phyloP scores from a whole-genome alignment of 495 filamentous ascomycete genomes.

The Tricharina praecox region DNA sequence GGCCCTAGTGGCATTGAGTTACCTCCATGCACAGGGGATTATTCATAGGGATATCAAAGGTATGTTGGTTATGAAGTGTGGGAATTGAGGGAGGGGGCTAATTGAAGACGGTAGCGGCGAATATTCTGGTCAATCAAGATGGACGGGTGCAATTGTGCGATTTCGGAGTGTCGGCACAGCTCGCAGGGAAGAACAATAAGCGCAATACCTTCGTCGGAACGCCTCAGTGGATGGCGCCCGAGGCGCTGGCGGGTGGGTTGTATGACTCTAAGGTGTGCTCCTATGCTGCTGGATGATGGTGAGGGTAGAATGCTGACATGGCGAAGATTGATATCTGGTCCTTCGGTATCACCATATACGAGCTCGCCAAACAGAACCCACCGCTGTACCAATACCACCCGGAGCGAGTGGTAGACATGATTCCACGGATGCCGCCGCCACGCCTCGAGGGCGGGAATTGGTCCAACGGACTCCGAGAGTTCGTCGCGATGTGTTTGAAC shows the following conservation, averaged over 20 bases:
- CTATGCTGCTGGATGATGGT: constrained; percentile 85
- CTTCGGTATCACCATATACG: constrained; percentile 75
- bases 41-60: constrained; percentile 96
- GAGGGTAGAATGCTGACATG: constrained; percentile 57
- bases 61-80: constrained; percentile 24
- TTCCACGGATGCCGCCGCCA: constrained; percentile 33
- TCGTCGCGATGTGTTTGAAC: constrained; percentile 67
- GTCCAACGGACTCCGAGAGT: constrained; percentile 52
- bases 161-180: constrained; percentile 80
- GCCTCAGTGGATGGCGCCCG: constrained; percentile 92
- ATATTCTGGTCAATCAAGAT: constrained; percentile 76
- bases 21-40: constrained; percentile 78
- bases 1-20: constrained; percentile 64
- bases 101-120: constrained; percentile 45
- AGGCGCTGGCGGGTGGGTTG: constrained; percentile 46
- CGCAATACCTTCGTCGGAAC: constrained; percentile 87
- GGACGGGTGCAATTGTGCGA: constrained; percentile 83
- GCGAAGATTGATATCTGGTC: constrained; percentile 82
- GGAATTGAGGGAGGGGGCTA: too few relatives aligned
- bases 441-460: constrained; percentile 62
- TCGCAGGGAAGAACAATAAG: constrained; percentile 71
- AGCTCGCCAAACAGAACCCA: constrained; percentile 78
- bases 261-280: constrained; percentile 36
- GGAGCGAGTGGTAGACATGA: constrained; percentile 37
- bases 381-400: constrained; percentile 40